Evolutionary conservation across 306 rosid species (phyloP), one percentile per base, ranked within the genome.

Genomic region (Hippophae rhamnoides): DNA sequence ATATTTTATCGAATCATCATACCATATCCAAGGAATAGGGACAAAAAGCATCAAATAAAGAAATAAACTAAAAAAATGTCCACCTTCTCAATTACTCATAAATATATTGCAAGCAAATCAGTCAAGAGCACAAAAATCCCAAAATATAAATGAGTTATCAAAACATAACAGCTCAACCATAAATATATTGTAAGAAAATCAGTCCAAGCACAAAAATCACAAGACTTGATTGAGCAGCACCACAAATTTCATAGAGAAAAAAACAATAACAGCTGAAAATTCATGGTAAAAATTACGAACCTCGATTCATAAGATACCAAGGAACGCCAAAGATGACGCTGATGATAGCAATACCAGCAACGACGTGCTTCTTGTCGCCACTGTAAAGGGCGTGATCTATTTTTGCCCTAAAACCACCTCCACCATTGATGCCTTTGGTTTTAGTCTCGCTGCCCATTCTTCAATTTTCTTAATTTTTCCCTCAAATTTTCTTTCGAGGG

Each of bases 311-410:
- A 27, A 76, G 69, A 65, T 42, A 79, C 98, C 96, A 92, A 13
- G 96, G 98, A 46, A 87, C 40, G 54, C 72, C 70, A 54, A 87
- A 87, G 51, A 77, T 74, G 41, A 72, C 78, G 64, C 76, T 55
- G 73, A 92, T 73, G 68, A 92, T 65, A 58, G 80, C 90, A 68
- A 92, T 61, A 61, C 96, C 98, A 18, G 68, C 81, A 43, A 72
- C 54, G 40, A 92, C 98, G 52, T 92, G 98, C 60, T 85, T 92
- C 62, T 90, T 90, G 3, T 90, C 94, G 0, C 98, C 96, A 47
- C 96, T 92, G 68, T 92, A 82, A 8, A 92, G 66, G 46, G 66
- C 74, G 75, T 69, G 84, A 65, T 87, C 84, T 76, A 85, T 43
- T 41, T n/a, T 85, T 6, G 84, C 76, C 73, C 78, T 75, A 52